Evolutionary conservation across 257 asterid genomes (phyloP), one percentile per base, ranked within the genome.

Genomic region (Leonotis leonurus): DNA sequence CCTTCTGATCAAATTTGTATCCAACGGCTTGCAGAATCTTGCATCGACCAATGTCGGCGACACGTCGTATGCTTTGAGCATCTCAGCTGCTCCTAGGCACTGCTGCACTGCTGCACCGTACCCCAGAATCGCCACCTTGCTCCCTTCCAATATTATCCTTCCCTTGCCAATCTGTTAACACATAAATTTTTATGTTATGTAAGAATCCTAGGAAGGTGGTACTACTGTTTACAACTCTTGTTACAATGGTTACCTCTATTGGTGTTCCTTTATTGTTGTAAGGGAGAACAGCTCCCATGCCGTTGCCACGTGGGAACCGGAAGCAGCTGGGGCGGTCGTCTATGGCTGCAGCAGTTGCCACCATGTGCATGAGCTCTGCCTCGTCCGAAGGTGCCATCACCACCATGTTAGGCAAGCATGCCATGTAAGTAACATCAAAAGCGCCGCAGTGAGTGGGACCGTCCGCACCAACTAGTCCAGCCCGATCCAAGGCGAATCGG

Each of bases 1-100:
- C 49, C 50, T 64, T 60, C 36, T 67, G 18, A 85, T 76, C 17
- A 88, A 84, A 55, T 81, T 83, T 27, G 79, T 73, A 63, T 88
- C 95, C 74, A 88, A 29, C 2, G 96, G 96, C 64, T 83, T 88
- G 74, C 96, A 88, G 72, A 88, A 88, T 58, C 95, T 73, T 16
- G 96, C 95, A 70, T 88, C 96, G 1, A 84, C 95, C 44, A 88
- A 73, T 5, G 96, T 88, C 48, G 64, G 64, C 8, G 69, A 64
- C 41, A 85, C 30, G 25, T 78, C 41, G 36, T 79, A 78, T n/a
- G 78, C 41, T 49, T 73, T 46, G 6, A 88, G 78, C 70, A 80
- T 67, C 40, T 81, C 77, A 21, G 82, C 81, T 39, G 96, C 95
- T 56, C 71, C 84, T 43, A 83, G 20, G 62, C 93, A 83, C 50